A percentile compares a stretch with the other conserved stretches of the same genome.
Conservation (phyloP, 768 basidiomycete species). For the Suillus placidus region DNA sequence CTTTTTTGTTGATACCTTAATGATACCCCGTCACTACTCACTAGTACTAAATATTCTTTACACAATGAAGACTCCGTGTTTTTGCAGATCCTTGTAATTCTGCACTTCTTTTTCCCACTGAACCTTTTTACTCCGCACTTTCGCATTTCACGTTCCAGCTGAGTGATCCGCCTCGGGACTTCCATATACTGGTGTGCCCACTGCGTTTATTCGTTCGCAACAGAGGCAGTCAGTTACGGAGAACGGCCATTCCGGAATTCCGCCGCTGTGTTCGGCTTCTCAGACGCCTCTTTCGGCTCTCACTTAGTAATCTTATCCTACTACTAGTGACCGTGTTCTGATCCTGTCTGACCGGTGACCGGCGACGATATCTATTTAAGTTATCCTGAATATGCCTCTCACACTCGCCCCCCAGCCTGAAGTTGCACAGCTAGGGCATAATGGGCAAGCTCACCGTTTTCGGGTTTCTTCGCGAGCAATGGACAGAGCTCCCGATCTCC, state of each 20-base stretch:
- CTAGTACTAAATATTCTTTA: neutral
- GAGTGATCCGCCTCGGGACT: neutral
- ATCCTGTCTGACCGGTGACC: no score
- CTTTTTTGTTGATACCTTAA: neutral
- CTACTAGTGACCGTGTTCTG: no score
- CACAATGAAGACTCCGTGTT: neutral
- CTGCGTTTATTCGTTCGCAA: neutral
- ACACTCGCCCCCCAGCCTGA: no score
- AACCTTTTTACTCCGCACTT: neutral
- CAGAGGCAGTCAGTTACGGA: neutral
- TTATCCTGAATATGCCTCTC: no score
- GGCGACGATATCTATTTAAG: no score
- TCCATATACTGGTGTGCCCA: neutral
- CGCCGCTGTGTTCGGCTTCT: neutral
- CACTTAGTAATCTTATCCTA: no score
- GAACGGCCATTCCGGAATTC: neutral
- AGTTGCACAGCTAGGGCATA: neutral
- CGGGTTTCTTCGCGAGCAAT: constrained; percentile 31
- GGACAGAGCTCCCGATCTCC: constrained; percentile 28
- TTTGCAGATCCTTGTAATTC: neutral
- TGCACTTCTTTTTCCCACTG: neutral
- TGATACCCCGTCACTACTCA: neutral
- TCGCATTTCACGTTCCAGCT: neutral
- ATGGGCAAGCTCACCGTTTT: constrained; percentile 28
- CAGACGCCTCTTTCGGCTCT: neutral